Base-by-base conservation (phyloP, 140 eudicot species). In the Cichorium intybus region DNA sequence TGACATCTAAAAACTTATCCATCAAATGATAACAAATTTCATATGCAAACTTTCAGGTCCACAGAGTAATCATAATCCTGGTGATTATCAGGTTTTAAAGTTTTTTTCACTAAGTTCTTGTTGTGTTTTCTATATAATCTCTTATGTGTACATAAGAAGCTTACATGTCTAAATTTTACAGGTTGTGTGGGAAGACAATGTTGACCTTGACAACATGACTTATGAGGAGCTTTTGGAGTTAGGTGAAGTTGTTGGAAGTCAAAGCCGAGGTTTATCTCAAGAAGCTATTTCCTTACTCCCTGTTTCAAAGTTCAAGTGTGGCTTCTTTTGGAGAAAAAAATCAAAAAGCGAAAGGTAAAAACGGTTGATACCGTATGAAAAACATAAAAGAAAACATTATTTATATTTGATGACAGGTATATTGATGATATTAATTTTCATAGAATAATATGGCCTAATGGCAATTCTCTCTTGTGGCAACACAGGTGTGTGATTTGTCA, bases 401-500 rank as follows among this genome's bases (percentile, higher is more conserved):
- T n/a, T n/a, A n/a, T n/a, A n/a, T n/a, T n/a, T n/a, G n/a, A n/a
- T n/a, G n/a, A n/a, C n/a, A n/a, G n/a, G 4, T 2, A 31, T 6
- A 31, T 31, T 8, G 35, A 31, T 31, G 35, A 31, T 31, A 31
- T 31, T 3, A 31, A 2, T 31, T 2, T 31, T 31, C n/a, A n/a
- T n/a, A n/a, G 35, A 31, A 35, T 35, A 10, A 35, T 8, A 31
- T 35, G 68, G 24, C 69, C 20, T 50, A 50, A 60, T 45, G 35
- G 49, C 15, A 49, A 39, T 56, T 33, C 22, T 69, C 14, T 35
- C n/a, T n/a, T n/a, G n/a, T n/a, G n/a, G n/a, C n/a, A n/a, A n/a
- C n/a, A n/a, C 80, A 92, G 99, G 89, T 93, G 99, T 56, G 99
- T 93, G 52, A 93, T 93, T 47, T 93, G 99, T 78, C 99, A 93